Evolutionary conservation across 2,329 filamentous ascomycete genomes (phyloP), one percentile per base, ranked within the genome.

Genomic region (Phyllosticta citribraziliensis): DNA sequence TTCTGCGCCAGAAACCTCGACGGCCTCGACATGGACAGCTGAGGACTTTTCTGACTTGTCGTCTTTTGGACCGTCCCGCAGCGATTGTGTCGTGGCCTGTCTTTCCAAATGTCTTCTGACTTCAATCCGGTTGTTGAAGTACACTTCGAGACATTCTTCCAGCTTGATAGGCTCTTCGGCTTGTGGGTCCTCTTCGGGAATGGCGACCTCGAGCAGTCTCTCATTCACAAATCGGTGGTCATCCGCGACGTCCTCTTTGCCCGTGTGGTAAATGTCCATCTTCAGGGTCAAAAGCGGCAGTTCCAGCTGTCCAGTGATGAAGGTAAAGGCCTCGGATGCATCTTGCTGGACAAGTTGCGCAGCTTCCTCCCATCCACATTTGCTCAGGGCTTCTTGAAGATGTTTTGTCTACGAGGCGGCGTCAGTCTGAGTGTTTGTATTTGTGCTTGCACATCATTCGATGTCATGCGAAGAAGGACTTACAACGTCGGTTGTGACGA

Each of bases 211-310:
- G 6, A 99, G 79, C 22, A 97, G 76, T 58, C 94, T 82, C 75
- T 99, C 94, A 66, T 96, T 93, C 58, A 97, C 86, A 62, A 96
- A 90, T 71, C 95, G 96, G 78, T 97, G 93, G 69, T 99, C 94
- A 66, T 95, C 91, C 51, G 85, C 84, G 56, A 88, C 87, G 64
- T 88, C 84, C 68, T 89, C 88, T 69, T 89, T 91, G 14, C 93
- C 94, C 24, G 91, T 89, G 69, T 97, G 94, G 67, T 93, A 97
- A 14, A 97, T 85, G 70, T 97, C 92, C 78, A 97, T 93, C 71
- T 96, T 95, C 47, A 97, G 76, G 0, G 92, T 92, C 25, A 97
- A 81, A 1, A 97, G 80, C 6, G 94, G 94, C 17, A 97, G 75
- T 67, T 96, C 87, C 20, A 99, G 81, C 22, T 88, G 91, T 66